phyloP scores from a whole-genome alignment of 805 yeast species.

The Saturnispora dispora region DNA sequence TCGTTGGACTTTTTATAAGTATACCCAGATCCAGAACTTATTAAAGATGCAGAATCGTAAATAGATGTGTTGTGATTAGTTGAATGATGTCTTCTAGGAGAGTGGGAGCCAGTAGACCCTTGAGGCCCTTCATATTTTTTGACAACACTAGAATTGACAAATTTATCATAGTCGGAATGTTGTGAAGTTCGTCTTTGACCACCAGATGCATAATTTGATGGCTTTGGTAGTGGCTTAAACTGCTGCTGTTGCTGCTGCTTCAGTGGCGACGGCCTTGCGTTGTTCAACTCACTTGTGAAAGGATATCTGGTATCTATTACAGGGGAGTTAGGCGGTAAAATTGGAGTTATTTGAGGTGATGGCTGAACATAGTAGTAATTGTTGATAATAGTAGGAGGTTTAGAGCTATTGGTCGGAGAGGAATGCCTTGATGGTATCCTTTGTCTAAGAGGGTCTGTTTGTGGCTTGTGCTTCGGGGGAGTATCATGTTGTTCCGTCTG shows the following conservation, averaged over 20 bases:
- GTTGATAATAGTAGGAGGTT: slow-evolving; percentile 16
- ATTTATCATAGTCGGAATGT: slow-evolving; percentile 3
- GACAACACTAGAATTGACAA: slow-evolving; percentile 2
- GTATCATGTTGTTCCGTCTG: background rate
- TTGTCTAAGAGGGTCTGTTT: slow-evolving; percentile 3
- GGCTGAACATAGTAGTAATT: slow-evolving; percentile 18
- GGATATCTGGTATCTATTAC: slow-evolving; percentile 2
- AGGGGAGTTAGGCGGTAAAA: background rate
- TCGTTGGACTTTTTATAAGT: background rate
- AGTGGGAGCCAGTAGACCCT: background rate
- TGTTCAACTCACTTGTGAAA: background rate
- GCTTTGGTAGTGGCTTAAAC: background rate
- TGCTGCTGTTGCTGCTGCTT: slow-evolving; percentile 3
- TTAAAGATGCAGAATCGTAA: slow-evolving; percentile 4
- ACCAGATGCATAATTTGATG: background rate
- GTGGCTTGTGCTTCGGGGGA: slow-evolving; percentile 1
- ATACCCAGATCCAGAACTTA: slow-evolving; percentile 1
- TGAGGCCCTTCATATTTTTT: slow-evolving; percentile 2
- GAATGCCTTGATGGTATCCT: background rate
- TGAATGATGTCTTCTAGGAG: background rate
- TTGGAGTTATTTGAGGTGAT: slow-evolving; percentile 1
- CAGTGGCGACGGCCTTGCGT: background rate
- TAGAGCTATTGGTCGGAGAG: background rate
- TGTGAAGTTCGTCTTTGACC: background rate
- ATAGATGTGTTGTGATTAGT: background rate